Evolutionary conservation across 352 stramenopile species (phyloP).

Genomic region (Globisporangium middletonii): DNA sequence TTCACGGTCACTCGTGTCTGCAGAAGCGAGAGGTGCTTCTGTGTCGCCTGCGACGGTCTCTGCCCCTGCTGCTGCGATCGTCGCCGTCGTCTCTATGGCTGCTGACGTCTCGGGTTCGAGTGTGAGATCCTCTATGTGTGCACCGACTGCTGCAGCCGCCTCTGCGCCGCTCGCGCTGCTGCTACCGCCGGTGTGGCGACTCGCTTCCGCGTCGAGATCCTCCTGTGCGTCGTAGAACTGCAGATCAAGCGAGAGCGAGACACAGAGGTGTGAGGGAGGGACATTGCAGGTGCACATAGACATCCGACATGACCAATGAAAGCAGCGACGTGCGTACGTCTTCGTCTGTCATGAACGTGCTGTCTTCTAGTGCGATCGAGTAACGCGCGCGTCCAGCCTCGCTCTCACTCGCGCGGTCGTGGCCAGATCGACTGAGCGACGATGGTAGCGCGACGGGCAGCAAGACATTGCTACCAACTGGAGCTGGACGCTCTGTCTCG

Average conservation of each 20-base stretch:
- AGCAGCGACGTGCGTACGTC: conserved; percentile 28
- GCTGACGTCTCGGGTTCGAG: background rate
- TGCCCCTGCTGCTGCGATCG: no score
- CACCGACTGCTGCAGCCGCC: background rate
- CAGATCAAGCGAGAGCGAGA: background rate
- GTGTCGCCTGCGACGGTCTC: background rate
- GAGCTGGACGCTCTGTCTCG: no score
- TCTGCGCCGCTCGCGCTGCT: conserved; percentile 8
- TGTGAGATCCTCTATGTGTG: background rate
- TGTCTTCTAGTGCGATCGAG: conserved; percentile 38
- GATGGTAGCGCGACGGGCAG: background rate
- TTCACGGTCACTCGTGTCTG: conserved; percentile 8
- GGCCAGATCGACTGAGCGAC: conserved; percentile 5
- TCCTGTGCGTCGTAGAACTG: conserved; percentile 77
- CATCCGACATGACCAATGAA: background rate
- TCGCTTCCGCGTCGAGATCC: conserved; percentile 30
- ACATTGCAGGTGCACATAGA: background rate
- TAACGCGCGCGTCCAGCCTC: conserved; percentile 7
- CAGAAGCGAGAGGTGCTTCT: background rate
- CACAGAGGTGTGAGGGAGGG: background rate
- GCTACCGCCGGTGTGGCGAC: conserved; percentile 12
- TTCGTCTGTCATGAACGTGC: conserved; percentile 44
- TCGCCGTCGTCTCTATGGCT: background rate
- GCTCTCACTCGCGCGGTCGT: conserved; percentile 2
- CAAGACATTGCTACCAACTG: no score